phyloP scores from a whole-genome alignment of 106 monocot genomes.

The Platanthera guangdongensis region DNA sequence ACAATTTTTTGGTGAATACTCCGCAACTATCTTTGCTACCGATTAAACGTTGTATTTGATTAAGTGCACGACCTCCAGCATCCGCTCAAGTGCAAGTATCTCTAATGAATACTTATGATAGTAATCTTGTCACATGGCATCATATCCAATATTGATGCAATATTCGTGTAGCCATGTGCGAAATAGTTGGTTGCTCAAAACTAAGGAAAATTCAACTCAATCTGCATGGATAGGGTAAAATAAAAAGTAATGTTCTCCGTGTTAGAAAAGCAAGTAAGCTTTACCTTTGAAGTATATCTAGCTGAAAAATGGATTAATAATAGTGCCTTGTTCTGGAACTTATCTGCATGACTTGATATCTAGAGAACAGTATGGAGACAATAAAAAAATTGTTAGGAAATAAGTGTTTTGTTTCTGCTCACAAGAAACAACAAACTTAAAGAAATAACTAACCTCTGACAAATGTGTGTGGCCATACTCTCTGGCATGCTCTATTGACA shows the following conservation, averaged over 20 bases:
- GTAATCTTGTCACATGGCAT: too few relatives aligned
- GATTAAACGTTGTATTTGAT: too few relatives aligned
- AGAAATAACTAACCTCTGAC: conserved; percentile 44
- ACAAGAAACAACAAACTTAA: background rate
- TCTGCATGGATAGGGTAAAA: background rate
- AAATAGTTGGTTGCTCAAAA: background rate
- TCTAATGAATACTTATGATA: background rate
- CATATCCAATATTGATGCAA: too few relatives aligned
- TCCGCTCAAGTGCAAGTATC: background rate
- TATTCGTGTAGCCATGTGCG: too few relatives aligned
- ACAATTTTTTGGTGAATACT: too few relatives aligned
- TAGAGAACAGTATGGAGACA: conserved; percentile 12
- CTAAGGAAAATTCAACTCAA: background rate
- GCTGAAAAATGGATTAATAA: conserved; percentile 92
- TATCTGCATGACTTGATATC: conserved; percentile 53
- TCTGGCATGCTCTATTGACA: conserved; percentile 69
- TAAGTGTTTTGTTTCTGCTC: background rate
- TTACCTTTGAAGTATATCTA: conserved; percentile 59
- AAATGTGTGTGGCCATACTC: conserved; percentile 90
- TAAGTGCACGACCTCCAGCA: too few relatives aligned
- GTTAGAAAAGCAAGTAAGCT: background rate
- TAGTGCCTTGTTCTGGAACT: conserved; percentile 77
- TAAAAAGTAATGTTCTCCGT: background rate
- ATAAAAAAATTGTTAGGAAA: background rate
- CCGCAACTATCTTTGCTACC: too few relatives aligned